Evolutionary conservation across 139 green algal genomes (phyloP), one percentile per base, ranked within the genome.

Genomic region (Nannochloris sp.): DNA sequence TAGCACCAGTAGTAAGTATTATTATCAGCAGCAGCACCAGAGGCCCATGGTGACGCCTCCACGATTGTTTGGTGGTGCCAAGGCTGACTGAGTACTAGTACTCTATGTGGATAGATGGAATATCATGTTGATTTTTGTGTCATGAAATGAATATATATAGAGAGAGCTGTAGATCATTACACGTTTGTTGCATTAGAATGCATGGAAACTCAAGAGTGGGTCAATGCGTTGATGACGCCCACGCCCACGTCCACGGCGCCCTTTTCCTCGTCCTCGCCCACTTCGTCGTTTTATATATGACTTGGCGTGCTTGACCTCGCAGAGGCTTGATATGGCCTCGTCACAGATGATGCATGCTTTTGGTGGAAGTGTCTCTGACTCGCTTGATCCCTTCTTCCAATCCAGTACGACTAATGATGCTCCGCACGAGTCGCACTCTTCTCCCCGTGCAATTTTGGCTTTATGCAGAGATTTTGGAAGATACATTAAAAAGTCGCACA

Each of bases 401-500:
- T 87, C 74, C 31, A 88, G 63, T 14, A 70, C 61, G 51, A 87
- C 45, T 55, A 85, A 60, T 10, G 59, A 58, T 1, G 64, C 70
- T 6, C 59, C 66, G 58, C 82, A 85, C 45, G 78, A 66, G 65
- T 83, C 72, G 64, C 83, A 91, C 8, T 16, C 56, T 8, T 23
- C 56, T 6, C 83, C 62, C 17, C 70, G 66, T 25, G 56, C 49
- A 10, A 90, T 62, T 56, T 81, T 84, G 6, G 58, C 84, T 17
- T 55, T 68, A 65, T 91, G 83, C 45, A 91, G 69, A 44, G 85
- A 74, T 43, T 77, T 49, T 1, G 85, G 82, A 25, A 96, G 73
- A 57, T 89, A 90, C 17, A 96, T 76, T 3, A 95, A 53, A 68
- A 91, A 91, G 77, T 67, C 78, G 75, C 88, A 95, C 31, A 65